These are phyloP conservation scores for Salix suchowensis DNA, from an alignment of 345 rosid species.

Conservation along the genomic window DNA sequence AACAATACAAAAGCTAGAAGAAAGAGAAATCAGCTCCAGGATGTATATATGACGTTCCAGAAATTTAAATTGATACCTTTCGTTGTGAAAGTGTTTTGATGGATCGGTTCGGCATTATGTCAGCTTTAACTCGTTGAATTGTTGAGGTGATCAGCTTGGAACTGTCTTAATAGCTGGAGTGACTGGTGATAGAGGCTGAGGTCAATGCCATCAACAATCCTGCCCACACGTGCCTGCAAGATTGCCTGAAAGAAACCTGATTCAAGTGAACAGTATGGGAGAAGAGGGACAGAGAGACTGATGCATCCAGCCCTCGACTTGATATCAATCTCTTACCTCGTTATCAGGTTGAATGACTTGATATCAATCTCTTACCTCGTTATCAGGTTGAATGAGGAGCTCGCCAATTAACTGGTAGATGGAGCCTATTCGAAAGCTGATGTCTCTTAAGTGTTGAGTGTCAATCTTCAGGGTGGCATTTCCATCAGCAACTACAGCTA, in stretches of 20 bases:
- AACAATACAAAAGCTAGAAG: background rate
- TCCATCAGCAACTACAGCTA: constrained; percentile 55
- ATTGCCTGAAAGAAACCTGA: constrained; percentile 41
- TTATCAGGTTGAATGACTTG: constrained; percentile 32
- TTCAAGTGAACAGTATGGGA: background rate
- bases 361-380: constrained; percentile 39
- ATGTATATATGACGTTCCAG: background rate
- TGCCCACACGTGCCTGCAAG: constrained; percentile 70
- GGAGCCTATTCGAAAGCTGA: constrained; percentile 61
- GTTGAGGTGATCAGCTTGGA: constrained; percentile 36
- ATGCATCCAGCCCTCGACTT: background rate
- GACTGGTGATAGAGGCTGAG: constrained; percentile 67
- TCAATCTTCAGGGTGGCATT: constrained; percentile 45
- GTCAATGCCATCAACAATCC: constrained; percentile 79
- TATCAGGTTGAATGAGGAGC: constrained; percentile 48
- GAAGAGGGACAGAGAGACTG: background rate
- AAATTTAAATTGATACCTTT: background rate
- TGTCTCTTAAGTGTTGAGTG: constrained; percentile 65
- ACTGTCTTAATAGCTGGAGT: constrained; percentile 53
- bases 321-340: constrained; percentile 36
- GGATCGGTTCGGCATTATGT: background rate
- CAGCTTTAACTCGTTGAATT: constrained; percentile 12
- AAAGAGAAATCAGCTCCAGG: background rate
- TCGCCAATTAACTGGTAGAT: constrained; percentile 78
- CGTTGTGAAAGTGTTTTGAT: background rate